phyloP scores from a whole-genome alignment of 2,329 filamentous ascomycete genomes.

The Cladosporium sp. region DNA sequence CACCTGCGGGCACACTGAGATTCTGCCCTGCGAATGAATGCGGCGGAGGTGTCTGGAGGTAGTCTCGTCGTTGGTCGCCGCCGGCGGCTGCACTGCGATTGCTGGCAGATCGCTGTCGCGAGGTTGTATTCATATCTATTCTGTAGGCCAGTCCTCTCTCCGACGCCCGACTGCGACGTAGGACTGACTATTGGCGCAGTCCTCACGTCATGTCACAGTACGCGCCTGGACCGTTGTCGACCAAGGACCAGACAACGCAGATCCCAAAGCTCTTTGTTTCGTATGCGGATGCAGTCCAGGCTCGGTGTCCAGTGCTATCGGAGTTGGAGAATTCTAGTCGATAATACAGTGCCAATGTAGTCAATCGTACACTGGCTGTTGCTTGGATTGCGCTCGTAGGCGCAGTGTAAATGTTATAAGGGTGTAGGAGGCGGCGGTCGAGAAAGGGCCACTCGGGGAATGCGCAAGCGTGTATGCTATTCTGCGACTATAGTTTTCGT shows the following conservation, averaged over 20 bases:
- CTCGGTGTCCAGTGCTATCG: no score
- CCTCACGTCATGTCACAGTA: constrained; percentile 7
- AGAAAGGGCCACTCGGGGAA: no score
- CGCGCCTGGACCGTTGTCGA: neutral
- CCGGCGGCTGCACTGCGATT: constrained; percentile 9
- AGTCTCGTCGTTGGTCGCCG: constrained; percentile 13
- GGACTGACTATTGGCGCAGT: constrained; percentile 3
- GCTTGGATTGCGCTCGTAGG: no score
- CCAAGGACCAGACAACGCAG: neutral
- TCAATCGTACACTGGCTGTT: no score
- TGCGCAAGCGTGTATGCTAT: no score
- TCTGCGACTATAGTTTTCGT: no score
- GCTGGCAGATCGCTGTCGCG: constrained; percentile 17
- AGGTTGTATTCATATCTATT: constrained; percentile 16
- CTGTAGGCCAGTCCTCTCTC: neutral
- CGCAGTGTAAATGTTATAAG: no score
- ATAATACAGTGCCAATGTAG: no score
- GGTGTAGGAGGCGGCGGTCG: no score
- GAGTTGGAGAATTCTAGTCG: no score
- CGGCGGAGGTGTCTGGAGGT: constrained; percentile 13
- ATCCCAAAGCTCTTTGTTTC: neutral
- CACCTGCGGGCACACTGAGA: constrained; percentile 15
- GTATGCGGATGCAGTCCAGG: no score
- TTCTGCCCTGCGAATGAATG: constrained; percentile 10
- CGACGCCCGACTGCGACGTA: constrained; percentile 8